Base-by-base conservation (phyloP, 805 yeast species). In the Komagataella ulmi region DNA sequence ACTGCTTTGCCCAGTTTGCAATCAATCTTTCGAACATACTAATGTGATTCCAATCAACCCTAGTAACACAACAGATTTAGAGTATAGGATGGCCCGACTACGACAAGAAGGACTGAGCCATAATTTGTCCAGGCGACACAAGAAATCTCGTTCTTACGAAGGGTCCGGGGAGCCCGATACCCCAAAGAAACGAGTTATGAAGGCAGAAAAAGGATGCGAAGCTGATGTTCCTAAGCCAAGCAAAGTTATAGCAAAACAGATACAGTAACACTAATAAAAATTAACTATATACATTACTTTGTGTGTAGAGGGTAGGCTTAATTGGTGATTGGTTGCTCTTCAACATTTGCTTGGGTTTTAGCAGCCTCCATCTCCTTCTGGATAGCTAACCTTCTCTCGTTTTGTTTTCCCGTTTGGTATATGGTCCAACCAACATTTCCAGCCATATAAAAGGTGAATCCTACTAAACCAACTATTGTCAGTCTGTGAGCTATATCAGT, bases 401-500 rank as follows among this genome's bases (percentile, higher is more conserved):
- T 75, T 51, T 70, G 69, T 59, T 72, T 72, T 55, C 81, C 80
- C 48, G 77, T 78, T 57, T 65, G 69, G 63, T 76, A 78, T 52
- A 79, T 62, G 12, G 77, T 76, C 64, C 73, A 75, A 19, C 71
- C 70, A 48, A 79, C 69, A 53, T 80, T 81, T 30, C 74, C 76
- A 8, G 71, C 58, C 73, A 79, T 73, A 63, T 75, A 78, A 50
- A 70, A 54, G 2, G 72, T 64, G 55, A 65, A 62, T 8, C 90
- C 90, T 18, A 81, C 76, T 30, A 85, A 70, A 3, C 84, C 75
- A 19, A 84, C 62, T 47, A 85, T 89, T 0, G 88, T 81, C 54
- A 83, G 64, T 68, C 91, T 82, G 65, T 85, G 91, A 24, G 75
- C 76, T 46, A 84, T 75, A 64, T 85, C 91, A 2, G 87, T 78